Conservation (phyloP, 495 filamentous ascomycete genomes). For the Haplographium delicatum region DNA sequence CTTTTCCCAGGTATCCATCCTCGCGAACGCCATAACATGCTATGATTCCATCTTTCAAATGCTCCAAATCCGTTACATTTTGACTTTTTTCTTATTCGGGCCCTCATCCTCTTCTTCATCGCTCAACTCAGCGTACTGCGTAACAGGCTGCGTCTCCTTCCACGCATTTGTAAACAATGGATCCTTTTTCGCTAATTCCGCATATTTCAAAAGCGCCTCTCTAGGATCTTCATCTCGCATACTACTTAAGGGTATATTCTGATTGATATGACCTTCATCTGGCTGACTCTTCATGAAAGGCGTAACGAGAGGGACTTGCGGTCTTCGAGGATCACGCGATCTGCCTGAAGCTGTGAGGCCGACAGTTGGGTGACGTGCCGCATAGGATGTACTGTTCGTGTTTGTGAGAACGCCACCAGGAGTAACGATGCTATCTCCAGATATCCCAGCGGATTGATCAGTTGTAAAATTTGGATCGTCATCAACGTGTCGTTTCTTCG, state of each 20-base stretch:
- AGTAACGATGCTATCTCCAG: slow-evolving; percentile 74
- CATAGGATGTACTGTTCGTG: slow-evolving; percentile 39
- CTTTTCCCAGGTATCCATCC: too few species aligned
- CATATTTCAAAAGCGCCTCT: slow-evolving; percentile 92
- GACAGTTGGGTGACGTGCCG: slow-evolving; percentile 63
- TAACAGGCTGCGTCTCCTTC: slow-evolving; percentile 86
- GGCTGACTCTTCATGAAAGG: slow-evolving; percentile 90
- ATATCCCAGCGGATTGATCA: slow-evolving; percentile 70
- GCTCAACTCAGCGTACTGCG: slow-evolving; percentile 88
- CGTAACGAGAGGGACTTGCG: slow-evolving; percentile 76
- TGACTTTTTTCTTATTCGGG: slow-evolving; percentile 63
- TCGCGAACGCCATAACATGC: too few species aligned
- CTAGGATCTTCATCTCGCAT: slow-evolving; percentile 97
- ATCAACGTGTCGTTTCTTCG: slow-evolving; percentile 91
- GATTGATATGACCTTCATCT: slow-evolving; percentile 81
- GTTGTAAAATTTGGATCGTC: slow-evolving; percentile 83
- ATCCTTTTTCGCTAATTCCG: slow-evolving; percentile 87
- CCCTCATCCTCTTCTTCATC: slow-evolving; percentile 76
- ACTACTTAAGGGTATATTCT: slow-evolving; percentile 82
- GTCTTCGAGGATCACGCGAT: slow-evolving; percentile 71
- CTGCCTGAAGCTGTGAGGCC: slow-evolving; percentile 77
- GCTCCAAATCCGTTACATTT: slow-evolving; percentile 25
- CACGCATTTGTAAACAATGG: slow-evolving; percentile 92
- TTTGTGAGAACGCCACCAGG: slow-evolving; percentile 51
- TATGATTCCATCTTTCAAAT: too few species aligned